Conservation (phyloP, 495 filamentous ascomycete genomes). For the Neurospora discreta region DNA sequence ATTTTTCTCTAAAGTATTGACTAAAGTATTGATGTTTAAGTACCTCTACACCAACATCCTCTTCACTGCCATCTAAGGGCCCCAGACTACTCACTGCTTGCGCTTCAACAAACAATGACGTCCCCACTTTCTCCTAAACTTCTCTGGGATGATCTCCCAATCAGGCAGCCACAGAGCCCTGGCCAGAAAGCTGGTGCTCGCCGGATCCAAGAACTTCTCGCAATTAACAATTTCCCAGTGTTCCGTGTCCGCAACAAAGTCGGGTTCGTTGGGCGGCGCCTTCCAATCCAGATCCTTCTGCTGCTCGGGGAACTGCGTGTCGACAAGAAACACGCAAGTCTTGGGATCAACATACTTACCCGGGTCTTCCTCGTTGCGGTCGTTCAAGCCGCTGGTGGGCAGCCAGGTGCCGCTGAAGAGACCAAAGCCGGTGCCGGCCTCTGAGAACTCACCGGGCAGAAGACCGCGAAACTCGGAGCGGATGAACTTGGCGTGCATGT, state of each 20-base stretch:
- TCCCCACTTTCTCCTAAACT: constrained; percentile 65
- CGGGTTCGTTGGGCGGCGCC: constrained; percentile 53
- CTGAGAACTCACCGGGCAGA: constrained; percentile 81
- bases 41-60: background rate
- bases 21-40: background rate
- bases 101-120: constrained; percentile 68
- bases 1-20: background rate
- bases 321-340: constrained; percentile 74
- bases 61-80: background rate
- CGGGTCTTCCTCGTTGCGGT: constrained; percentile 76
- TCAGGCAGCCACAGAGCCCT: constrained; percentile 80
- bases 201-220: constrained; percentile 67
- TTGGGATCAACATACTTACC: constrained; percentile 75
- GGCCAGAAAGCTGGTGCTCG: constrained; percentile 59
- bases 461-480: constrained; percentile 82
- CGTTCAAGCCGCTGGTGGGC: constrained; percentile 79
- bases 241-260: constrained; percentile 55
- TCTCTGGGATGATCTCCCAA: constrained; percentile 53
- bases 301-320: constrained; percentile 64
- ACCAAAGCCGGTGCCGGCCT: constrained; percentile 47
- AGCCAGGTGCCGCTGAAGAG: constrained; percentile 71
- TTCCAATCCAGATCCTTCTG: constrained; percentile 23
- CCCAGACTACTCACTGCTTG: constrained; percentile 15
- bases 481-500: constrained; percentile 75
- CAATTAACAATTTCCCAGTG: constrained; percentile 70